Evolutionary conservation across 495 filamentous ascomycete genomes (phyloP).

Genomic region (Corynascus novoguineensis): DNA sequence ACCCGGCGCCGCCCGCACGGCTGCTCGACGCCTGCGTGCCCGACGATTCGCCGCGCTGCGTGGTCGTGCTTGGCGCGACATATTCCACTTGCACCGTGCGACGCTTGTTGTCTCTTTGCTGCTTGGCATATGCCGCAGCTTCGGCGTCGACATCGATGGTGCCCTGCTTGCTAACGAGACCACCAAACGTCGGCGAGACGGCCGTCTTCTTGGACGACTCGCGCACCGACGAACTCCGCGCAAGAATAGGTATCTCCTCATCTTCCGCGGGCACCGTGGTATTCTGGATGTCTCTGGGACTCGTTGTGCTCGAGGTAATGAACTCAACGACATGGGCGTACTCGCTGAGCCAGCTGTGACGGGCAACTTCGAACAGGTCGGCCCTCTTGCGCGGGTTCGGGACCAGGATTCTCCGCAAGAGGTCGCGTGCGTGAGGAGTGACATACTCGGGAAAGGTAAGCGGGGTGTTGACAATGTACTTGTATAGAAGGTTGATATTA

Average conservation of each 20-base stretch:
- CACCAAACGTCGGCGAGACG: conserved; percentile 54
- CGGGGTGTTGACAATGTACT: conserved; percentile 97
- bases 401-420: conserved; percentile 89
- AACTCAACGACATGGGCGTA: conserved; percentile 92
- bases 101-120: conserved; percentile 80
- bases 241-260: conserved; percentile 60
- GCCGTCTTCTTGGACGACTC: conserved; percentile 70
- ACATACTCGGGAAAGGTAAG: conserved; percentile 99
- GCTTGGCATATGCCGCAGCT: conserved; percentile 40
- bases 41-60: conserved; percentile 49
- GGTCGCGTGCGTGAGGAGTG: conserved; percentile 90
- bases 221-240: conserved; percentile 83
- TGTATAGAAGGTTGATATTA: conserved; percentile 98
- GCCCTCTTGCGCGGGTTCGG: conserved; percentile 91
- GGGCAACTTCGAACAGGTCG: conserved; percentile 94
- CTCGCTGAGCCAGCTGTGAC: conserved; percentile 97
- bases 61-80: conserved; percentile 83
- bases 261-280: conserved; percentile 67
- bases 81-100: conserved; percentile 97
- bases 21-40: conserved; percentile 25
- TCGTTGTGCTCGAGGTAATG: conserved; percentile 92
- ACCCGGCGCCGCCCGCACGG: conserved; percentile 50
- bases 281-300: conserved; percentile 76
- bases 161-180: conserved; percentile 68
- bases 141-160: conserved; percentile 65